phyloP scores from a whole-genome alignment of 75 land plant genomes.

The Isoetes taiwanensis region DNA sequence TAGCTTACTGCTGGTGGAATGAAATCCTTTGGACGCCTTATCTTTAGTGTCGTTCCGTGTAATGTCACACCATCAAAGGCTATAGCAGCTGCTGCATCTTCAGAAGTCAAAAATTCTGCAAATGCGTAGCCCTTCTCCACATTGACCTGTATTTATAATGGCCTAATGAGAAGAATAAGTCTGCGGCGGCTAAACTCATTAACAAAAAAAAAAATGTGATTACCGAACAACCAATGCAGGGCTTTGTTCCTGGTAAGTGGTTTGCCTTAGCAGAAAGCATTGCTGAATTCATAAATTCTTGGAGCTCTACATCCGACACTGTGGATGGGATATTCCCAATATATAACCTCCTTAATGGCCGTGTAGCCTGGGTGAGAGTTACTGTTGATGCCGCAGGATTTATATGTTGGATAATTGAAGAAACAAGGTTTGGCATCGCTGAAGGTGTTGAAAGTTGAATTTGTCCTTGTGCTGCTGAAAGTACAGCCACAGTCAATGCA shows the following conservation, averaged over 20 bases:
- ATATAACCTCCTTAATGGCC: conserved; percentile 75
- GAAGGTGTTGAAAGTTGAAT: conserved; percentile 6
- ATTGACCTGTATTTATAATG: conserved; percentile 46
- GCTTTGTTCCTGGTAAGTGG: conserved; percentile 48
- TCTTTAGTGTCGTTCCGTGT: conserved; percentile 53
- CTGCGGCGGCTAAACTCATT: background rate
- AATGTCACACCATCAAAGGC: conserved; percentile 68
- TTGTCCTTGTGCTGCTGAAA: conserved; percentile 12
- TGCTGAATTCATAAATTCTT: conserved; percentile 59
- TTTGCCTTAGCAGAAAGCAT: conserved; percentile 51
- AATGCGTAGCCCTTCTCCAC: conserved; percentile 77
- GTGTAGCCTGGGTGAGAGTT: conserved; percentile 81
- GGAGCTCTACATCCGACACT: conserved; percentile 63
- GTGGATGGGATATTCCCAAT: conserved; percentile 61
- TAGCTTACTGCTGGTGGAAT: conserved; percentile 54
- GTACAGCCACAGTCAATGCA: conserved; percentile 8
- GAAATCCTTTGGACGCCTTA: conserved; percentile 82
- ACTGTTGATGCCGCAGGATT: conserved; percentile 38
- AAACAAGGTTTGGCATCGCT: background rate
- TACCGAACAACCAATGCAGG: conserved; percentile 85
- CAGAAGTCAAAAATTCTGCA: conserved; percentile 94
- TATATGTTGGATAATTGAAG: conserved; percentile 13
- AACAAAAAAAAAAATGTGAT: conserved; percentile 10
- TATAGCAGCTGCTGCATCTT: conserved; percentile 82
- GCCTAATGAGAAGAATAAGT: background rate